Evolutionary conservation across 108 stramenopile species (phyloP), one percentile per base, ranked within the genome.

Genomic region (Nannochloropsis granulata): DNA sequence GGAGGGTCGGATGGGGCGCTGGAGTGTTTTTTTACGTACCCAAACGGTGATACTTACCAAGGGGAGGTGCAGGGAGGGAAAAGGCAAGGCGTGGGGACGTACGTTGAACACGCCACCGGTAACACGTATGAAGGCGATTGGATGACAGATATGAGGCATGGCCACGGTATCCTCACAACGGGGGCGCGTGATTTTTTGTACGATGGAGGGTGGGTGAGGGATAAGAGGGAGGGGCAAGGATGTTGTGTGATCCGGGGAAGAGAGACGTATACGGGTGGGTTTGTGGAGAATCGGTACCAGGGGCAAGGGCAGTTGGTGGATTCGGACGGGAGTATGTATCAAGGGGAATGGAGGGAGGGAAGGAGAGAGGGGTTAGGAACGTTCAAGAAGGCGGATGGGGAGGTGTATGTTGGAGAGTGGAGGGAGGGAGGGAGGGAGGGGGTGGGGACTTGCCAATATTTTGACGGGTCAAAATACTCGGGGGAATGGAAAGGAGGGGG

Each of bases 371-470:
- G 88, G 80, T 45, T 42, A n/a, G 88, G 88, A 5, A 34, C 83
- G 34, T 85, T 42, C 25, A 81, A 79, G 12, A 23, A 81, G 26
- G 83, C 83, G 80, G 13, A 24, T 0, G 86, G 86, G 26, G n/a
- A 81, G 83, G 83, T 42, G 0, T 88, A 88, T 44, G 81, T 85
- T 0, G 88, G 88, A n/a, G 86, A 88, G 88, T 88, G 88, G 88
- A 84, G 79, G 78, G 88, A 79, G 19, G 88, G 88, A 43, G 43
- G 81, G 23, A 84, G 80, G 80, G 83, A 82, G 24, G 88, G 88
- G 23, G 79, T 87, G 86, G 88, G 88, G 44, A 85, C 86, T 34
- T 87, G 83, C 24, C 81, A 84, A 2, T 26, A 83, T 56, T 26
- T 56, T n/a, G 88, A 84, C 78, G 84, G 86, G 12, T 83, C 83